Percentiles rank a stretch among this genome's conserved stretches.
Conservation (phyloP, 2,329 filamentous ascomycete species). For the Aspergillus phoenicis region DNA sequence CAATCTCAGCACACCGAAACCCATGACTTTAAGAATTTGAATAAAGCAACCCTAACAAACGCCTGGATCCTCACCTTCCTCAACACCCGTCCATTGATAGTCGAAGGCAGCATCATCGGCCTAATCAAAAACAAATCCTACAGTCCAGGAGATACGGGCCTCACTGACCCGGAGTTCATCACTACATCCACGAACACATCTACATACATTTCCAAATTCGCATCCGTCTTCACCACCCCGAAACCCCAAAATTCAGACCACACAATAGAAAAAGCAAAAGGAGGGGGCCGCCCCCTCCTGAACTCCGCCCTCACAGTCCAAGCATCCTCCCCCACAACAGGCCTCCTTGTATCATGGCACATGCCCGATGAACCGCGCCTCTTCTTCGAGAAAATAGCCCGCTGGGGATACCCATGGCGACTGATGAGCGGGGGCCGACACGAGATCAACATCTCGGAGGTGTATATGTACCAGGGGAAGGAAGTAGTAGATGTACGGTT, state of each 20-base stretch:
- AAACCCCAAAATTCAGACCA: conserved; percentile 13
- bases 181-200: not conserved
- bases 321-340: conserved; percentile 19
- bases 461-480: not conserved
- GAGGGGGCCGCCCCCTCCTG: conserved; percentile 20
- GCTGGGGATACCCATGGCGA: conserved; percentile 35
- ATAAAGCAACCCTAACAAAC: conserved; percentile 16
- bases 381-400: conserved; percentile 31
- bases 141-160: conserved; percentile 25
- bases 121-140: conserved; percentile 15
- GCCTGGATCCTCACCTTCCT: conserved; percentile 30
- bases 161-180: not conserved
- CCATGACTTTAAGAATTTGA: not conserved
- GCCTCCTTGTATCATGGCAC: conserved; percentile 25
- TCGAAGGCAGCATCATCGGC: conserved; percentile 23
- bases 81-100: conserved; percentile 16
- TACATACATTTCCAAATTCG: too few species aligned
- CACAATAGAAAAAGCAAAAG: too few species aligned
- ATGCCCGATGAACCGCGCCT: conserved; percentile 22
- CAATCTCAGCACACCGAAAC: not conserved
- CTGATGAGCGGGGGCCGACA: conserved; percentile 29
- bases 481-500: conserved; percentile 32
- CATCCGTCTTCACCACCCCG: conserved; percentile 11
- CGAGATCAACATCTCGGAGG: conserved; percentile 11
- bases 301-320: conserved; percentile 22